Base-by-base conservation (phyloP, 2,329 filamentous ascomycete genomes). In the Trichoderma sp. region DNA sequence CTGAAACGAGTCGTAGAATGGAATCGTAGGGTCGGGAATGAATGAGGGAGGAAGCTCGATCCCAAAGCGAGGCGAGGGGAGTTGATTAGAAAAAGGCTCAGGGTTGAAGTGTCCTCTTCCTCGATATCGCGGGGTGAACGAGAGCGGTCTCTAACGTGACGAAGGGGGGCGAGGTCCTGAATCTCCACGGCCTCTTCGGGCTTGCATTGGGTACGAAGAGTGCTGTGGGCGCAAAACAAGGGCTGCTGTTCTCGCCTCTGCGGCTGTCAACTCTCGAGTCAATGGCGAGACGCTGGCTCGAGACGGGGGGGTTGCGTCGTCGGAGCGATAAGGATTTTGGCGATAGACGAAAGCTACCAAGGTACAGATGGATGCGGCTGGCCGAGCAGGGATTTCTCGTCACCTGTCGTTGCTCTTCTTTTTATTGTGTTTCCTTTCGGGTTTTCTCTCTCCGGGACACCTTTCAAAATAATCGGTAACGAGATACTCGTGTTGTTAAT, bases 81-180 rank as follows among this genome's bases (percentile, higher is more conserved):
- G 2, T 43, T 43, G 40, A 8, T 43, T 19, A 43, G 19, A 6
- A 19, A 43, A 43, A 33, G 49, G 27, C 24, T 14, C 49, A 16
- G 43, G 10, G 37, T 27, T 24, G 43, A 29, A 35, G 60, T 21
- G 27, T 43, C 40, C 40, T 43, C 40, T n/a, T 43, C 40, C 16
- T 53, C 21, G 58, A 35, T 40, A 47, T 49, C 35, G 47, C 16
- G 65, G 21, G 40, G 55, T 47, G 21, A 27, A 40, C 60, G 47
- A 52, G 49, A 69, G 65, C 64, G 63, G 73, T 74, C 58, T 76
- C 76, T 77, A 78, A 77, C 75, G 76, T 72, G 75, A 73, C 71
- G 73, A 64, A 68, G 65, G 70, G 70, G 66, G 68, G 61, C 60
- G 70, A 67, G 65, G 62, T 66, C 70, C 68, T 59, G 67, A 56